Evolutionary conservation across 371 early-diverging fungal species (phyloP), one percentile per base, ranked within the genome.

Genomic region (Mucor sp.): DNA sequence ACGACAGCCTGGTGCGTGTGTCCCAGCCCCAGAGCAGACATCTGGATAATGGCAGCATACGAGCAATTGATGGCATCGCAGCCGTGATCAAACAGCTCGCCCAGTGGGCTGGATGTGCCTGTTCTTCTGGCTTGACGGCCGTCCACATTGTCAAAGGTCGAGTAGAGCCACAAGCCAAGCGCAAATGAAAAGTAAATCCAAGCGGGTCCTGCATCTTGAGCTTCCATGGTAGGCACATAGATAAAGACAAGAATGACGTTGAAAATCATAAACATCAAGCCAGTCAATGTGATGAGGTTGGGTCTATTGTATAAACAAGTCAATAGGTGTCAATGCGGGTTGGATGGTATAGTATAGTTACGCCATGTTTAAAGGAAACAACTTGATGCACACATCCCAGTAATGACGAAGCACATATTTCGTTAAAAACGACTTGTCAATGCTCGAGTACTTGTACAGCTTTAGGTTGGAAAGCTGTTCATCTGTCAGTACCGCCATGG

Each of bases 111-210:
- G 3, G 93, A 91, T 4, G 94, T 83, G n/a, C 92, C 91, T 21
- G 98, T 98, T 63, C 94, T 84, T 61, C 99, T 83, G 19, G 98
- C 99, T 80, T 99, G 99, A 81, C 95, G 95, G 48, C 99, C 99
- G 76, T 99, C 99, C 53, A 99, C 93, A 71, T 94, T 95, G 79
- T 99, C 99, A 76, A 97, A 93, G 6, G 97, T 95, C 47, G 94
- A 94, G 78, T 98, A 98, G 43, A 97, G 75, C 92, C 95, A 98
- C 66, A 99, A 76, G 28, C 94, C 94, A 25, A 93, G 68, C 9
- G 92, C 93, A 81, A 90, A 95, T 67, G 91, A 91, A 63, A 79
- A 74, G 48, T 81, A 79, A 3, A 81, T 56, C 82, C 82, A 81
- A 11, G 72, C 39, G 21, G 82, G 82, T 19, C 77, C 80, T n/a